These are phyloP conservation scores for Castanea mollissima DNA, from an alignment of 306 rosid genomes.

Conservation along the genomic window DNA sequence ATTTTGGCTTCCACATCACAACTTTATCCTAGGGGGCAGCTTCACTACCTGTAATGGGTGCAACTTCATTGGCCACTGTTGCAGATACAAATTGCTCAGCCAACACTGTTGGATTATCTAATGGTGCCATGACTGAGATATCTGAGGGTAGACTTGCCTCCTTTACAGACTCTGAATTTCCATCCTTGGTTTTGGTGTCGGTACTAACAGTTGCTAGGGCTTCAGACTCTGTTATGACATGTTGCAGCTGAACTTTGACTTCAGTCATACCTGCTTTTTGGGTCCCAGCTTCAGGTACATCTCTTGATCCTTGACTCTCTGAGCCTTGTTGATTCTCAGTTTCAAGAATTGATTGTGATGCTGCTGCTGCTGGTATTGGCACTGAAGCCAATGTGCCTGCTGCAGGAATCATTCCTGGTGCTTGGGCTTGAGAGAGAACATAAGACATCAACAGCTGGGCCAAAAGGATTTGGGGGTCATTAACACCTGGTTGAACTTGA, in stretches of 20 bases:
- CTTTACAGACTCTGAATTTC: conserved; percentile 8
- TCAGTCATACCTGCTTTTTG: conserved; percentile 6
- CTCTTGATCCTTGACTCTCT: conserved; percentile 6
- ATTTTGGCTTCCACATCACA: neutral
- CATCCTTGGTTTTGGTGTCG: conserved; percentile 2
- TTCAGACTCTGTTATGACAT: neutral
- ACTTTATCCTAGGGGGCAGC: neutral
- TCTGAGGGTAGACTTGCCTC: neutral
- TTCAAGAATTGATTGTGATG: neutral
- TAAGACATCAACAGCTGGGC: conserved; percentile 65
- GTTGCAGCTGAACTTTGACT: conserved; percentile 13
- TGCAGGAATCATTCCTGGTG: conserved; percentile 23
- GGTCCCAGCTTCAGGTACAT: conserved; percentile 7
- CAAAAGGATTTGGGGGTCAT: conserved; percentile 69
- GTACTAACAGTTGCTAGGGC: neutral
- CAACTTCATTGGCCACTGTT: neutral
- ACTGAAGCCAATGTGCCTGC: neutral
- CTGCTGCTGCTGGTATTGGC: neutral
- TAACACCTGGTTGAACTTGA: conserved; percentile 55
- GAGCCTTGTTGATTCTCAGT: conserved; percentile 16
- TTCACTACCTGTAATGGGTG: neutral
- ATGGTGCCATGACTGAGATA: neutral
- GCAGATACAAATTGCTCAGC: conserved; percentile 7
- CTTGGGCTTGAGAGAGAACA: conserved; percentile 49
- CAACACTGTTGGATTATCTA: conserved; percentile 9